These are phyloP conservation scores for Penicillium occitanis DNA, from an alignment of 2,329 filamentous ascomycete genomes.

Conservation along the genomic window DNA sequence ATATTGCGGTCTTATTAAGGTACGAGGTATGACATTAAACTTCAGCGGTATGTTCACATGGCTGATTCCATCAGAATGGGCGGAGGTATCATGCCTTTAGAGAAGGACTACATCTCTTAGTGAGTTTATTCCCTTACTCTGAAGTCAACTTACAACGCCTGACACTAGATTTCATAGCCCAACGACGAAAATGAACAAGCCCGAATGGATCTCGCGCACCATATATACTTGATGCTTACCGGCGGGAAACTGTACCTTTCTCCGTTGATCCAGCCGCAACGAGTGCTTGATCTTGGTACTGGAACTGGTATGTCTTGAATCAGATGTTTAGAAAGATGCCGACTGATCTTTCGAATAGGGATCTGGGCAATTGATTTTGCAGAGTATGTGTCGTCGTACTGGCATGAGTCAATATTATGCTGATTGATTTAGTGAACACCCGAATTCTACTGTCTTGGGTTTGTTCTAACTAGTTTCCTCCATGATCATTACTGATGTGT, in stretches of 20 bases:
- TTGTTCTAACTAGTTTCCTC: not conserved
- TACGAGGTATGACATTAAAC: slow-evolving; percentile 17
- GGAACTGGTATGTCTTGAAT: slow-evolving; percentile 28
- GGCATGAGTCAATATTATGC: not conserved
- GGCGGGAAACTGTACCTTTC: slow-evolving; percentile 23
- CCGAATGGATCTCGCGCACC: slow-evolving; percentile 29
- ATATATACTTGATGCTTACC: slow-evolving; percentile 27
- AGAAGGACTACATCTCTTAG: slow-evolving; percentile 26
- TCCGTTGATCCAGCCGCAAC: slow-evolving; percentile 23
- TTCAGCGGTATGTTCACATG: not conserved
- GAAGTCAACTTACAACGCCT: not conserved
- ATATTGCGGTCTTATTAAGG: slow-evolving; percentile 4
- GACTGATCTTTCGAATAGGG: slow-evolving; percentile 22
- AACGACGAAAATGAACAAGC: slow-evolving; percentile 29
- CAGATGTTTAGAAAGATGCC: not conserved
- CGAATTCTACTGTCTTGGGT: slow-evolving; percentile 33
- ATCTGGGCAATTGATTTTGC: slow-evolving; percentile 44
- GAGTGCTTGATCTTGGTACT: slow-evolving; percentile 40
- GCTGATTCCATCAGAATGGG: slow-evolving; percentile 26
- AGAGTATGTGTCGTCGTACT: slow-evolving; percentile 25
- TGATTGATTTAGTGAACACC: slow-evolving; percentile 25
- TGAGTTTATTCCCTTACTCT: not conserved
- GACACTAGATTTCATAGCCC: slow-evolving; percentile 18
- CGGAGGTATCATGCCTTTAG: slow-evolving; percentile 31
- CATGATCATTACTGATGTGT: not conserved